A percentile compares a stretch with the other conserved stretches of the same genome.
Evolutionary conservation across 306 rosid species (phyloP).

Genomic region (Sophora flavescens): DNA sequence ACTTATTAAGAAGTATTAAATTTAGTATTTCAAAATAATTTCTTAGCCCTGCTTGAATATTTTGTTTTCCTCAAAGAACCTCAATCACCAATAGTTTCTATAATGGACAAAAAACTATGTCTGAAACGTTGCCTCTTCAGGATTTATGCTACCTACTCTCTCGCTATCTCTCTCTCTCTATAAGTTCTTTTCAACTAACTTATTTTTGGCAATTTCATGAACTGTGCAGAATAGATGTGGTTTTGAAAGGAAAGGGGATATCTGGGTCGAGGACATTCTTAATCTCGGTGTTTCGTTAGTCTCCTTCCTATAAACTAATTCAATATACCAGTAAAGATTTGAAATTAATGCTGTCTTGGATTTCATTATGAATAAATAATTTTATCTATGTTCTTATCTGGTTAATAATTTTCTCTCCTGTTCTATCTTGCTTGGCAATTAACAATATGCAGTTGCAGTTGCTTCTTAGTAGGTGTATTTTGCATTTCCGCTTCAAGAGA

Average conservation of each 20-base stretch:
- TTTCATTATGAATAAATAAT: constrained; percentile 30
- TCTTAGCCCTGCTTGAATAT: background rate
- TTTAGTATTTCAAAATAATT: background rate
- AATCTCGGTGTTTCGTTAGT: constrained; percentile 97
- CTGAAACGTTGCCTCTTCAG: constrained; percentile 14
- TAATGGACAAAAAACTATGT: background rate
- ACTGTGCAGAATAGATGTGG: constrained; percentile 92
- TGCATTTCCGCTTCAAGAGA: background rate
- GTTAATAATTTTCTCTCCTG: background rate
- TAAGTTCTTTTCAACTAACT: constrained; percentile 32
- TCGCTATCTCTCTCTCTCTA: background rate
- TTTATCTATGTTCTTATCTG: constrained; percentile 10
- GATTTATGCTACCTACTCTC: constrained; percentile 17
- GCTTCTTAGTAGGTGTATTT: constrained; percentile 3
- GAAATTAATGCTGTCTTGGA: constrained; percentile 17
- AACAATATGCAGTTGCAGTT: constrained; percentile 1
- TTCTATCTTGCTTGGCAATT: background rate
- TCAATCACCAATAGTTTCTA: background rate
- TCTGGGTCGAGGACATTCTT: constrained; percentile 94
- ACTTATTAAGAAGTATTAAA: background rate
- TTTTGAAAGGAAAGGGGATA: constrained; percentile 89
- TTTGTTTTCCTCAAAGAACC: background rate
- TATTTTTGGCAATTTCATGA: constrained; percentile 36
- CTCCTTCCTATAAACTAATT: constrained; percentile 42
- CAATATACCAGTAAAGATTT: constrained; percentile 7